Conservation (phyloP, 768 basidiomycete genomes). For the Pisolithus tinctorius region DNA sequence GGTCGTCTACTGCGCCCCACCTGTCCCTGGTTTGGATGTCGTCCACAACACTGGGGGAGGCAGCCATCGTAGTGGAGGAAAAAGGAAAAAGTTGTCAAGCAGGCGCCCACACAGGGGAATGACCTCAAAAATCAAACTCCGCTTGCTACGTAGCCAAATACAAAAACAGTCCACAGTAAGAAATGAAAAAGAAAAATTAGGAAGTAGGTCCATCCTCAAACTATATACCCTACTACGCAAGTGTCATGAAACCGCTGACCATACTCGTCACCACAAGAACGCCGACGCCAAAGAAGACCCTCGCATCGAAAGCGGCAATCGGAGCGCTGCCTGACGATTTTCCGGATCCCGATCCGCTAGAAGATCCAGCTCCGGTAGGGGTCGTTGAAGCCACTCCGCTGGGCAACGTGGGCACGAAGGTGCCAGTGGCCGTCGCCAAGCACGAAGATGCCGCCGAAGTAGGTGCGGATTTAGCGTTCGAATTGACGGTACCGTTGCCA, state of each 20-base stretch:
- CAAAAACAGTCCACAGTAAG: neutral
- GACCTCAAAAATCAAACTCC: conserved; percentile 12
- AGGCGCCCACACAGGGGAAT: neutral
- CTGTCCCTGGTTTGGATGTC: conserved; percentile 24
- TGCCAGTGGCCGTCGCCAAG: conserved; percentile 53
- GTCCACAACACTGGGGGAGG: conserved; percentile 7
- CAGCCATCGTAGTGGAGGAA: conserved; percentile 5
- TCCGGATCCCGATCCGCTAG: conserved; percentile 3
- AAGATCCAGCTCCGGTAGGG: conserved; percentile 14
- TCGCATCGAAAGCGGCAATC: conserved; percentile 21
- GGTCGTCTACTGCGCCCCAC: conserved; percentile 44
- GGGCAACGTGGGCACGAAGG: conserved; percentile 53
- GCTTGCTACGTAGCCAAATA: conserved; percentile 6
- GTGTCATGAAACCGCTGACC: conserved; percentile 38
- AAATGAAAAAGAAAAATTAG: neutral
- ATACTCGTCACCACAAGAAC: conserved; percentile 30
- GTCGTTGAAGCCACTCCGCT: conserved; percentile 20
- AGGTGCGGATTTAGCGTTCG: conserved; percentile 46
- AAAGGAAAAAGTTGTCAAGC: conserved; percentile 2
- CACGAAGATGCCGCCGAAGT: conserved; percentile 60
- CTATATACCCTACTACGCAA: conserved; percentile 18
- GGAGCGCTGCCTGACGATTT: conserved; percentile 20
- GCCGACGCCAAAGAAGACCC: conserved; percentile 32
- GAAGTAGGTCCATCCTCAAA: conserved; percentile 5
- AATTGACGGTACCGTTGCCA: conserved; percentile 79